Conservation (phyloP, 768 basidiomycete genomes). For the Tylopilus cervinicoccineus region DNA sequence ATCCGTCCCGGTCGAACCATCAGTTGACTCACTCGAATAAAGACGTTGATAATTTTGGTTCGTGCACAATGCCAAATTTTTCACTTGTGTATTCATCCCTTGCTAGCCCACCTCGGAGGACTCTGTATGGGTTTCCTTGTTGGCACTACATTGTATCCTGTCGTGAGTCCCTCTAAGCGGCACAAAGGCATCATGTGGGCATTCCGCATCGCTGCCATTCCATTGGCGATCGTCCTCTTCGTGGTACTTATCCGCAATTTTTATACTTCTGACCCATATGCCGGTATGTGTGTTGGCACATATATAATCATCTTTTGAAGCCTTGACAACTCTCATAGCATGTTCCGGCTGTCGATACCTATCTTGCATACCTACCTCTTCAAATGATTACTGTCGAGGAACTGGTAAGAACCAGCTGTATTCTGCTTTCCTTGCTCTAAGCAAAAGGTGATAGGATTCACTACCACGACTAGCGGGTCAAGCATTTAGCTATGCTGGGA, state of each 20-base stretch:
- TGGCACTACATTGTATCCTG: conserved; percentile 83
- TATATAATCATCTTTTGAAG: not conserved
- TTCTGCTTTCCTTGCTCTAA: not conserved
- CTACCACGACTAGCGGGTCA: conserved; percentile 29
- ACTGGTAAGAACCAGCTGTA: conserved; percentile 27
- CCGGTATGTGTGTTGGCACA: conserved; percentile 44
- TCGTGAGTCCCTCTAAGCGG: conserved; percentile 75
- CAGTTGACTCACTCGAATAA: conserved; percentile 19
- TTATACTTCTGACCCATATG: conserved; percentile 82
- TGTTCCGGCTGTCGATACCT: conserved; percentile 87
- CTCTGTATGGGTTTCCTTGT: conserved; percentile 81
- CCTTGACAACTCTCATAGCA: conserved; percentile 39
- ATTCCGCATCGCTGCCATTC: conserved; percentile 69
- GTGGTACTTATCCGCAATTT: conserved; percentile 85
- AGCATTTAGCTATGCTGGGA: conserved; percentile 20
- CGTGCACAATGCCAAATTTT: conserved; percentile 15
- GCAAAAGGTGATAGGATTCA: conserved; percentile 18
- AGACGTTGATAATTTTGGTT: conserved; percentile 91
- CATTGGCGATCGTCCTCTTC: conserved; percentile 73
- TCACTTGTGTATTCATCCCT: not conserved
- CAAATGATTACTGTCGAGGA: conserved; percentile 65
- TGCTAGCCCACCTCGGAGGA: conserved; percentile 80
- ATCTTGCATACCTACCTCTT: conserved; percentile 78
- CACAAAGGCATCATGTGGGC: conserved; percentile 71
- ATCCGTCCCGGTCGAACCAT: not conserved